Percentiles rank a stretch among this genome's conserved stretches.
These are phyloP conservation scores for Anthracocystis setariae DNA, from an alignment of 1,284 basidiomycete species.

Conservation along the genomic window DNA sequence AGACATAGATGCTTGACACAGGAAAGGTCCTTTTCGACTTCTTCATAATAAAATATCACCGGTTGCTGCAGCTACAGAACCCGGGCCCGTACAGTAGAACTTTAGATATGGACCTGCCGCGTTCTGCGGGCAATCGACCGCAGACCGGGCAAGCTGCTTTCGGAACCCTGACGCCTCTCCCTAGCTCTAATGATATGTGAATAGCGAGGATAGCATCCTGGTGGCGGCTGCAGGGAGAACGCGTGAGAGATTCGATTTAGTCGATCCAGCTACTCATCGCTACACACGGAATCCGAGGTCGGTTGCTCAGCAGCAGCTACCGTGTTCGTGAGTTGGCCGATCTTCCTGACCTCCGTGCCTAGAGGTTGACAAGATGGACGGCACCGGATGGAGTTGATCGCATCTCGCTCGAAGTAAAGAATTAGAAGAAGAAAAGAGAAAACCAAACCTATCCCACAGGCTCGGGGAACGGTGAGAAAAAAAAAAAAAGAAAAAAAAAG, in stretches of 20 bases:
- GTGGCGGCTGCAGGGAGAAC: constrained; percentile 7
- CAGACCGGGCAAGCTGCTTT: neutral
- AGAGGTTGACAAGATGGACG: too few species aligned
- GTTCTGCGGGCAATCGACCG: neutral
- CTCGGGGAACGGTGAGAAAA: constrained; percentile 34
- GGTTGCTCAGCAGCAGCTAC: too few species aligned
- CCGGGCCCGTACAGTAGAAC: too few species aligned
- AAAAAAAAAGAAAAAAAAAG: neutral
- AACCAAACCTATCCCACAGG: constrained; percentile 1
- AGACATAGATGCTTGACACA: neutral
- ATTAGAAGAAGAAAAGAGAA: neutral
- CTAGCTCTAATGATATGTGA: too few species aligned
- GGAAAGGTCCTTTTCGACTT: neutral
- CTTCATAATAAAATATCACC: too few species aligned
- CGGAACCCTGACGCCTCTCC: too few species aligned
- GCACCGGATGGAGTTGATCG: too few species aligned
- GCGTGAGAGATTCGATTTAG: constrained; percentile 1
- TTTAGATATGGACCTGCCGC: too few species aligned
- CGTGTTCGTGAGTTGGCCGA: too few species aligned
- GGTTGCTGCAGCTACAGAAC: too few species aligned
- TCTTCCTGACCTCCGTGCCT: too few species aligned
- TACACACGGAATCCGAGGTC: too few species aligned
- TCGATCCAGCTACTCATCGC: neutral
- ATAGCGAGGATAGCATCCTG: neutral
- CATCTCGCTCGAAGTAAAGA: neutral